These are phyloP conservation scores for Heterotrichella gracilis DNA, from an alignment of 352 stramenopile species.

Conservation along the genomic window DNA sequence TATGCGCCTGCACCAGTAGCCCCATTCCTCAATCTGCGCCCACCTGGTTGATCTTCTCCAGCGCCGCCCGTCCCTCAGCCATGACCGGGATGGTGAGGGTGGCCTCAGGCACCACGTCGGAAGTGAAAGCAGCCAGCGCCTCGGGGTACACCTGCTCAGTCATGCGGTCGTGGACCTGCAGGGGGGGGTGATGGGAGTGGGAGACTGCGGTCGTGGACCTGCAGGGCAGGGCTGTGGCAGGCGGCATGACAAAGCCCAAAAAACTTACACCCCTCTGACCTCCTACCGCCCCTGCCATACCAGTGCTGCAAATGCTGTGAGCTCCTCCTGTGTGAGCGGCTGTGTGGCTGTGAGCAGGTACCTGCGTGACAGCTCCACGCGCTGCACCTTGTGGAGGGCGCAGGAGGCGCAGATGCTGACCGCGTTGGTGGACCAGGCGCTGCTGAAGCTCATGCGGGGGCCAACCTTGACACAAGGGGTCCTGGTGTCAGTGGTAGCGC, in stretches of 20 bases:
- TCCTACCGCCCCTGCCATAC: too few relatives aligned
- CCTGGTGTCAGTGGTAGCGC: too few relatives aligned
- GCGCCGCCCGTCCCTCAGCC: slow-evolving; percentile 48
- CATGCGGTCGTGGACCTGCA: slow-evolving; percentile 73
- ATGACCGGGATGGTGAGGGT: slow-evolving; percentile 68
- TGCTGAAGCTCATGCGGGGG: slow-evolving; percentile 84
- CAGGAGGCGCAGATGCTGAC: slow-evolving; percentile 72
- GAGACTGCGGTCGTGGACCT: too few relatives aligned
- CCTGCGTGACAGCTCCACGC: slow-evolving; percentile 61
- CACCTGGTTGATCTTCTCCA: slow-evolving; percentile 78
- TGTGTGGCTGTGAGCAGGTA: too few relatives aligned
- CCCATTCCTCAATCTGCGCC: too few relatives aligned
- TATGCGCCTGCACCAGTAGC: too few relatives aligned
- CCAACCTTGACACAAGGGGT: too few relatives aligned
- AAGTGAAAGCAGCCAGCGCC: slow-evolving; percentile 54
- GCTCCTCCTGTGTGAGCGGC: slow-evolving; percentile 25
- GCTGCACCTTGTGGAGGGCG: slow-evolving; percentile 41
- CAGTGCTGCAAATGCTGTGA: slow-evolving; percentile 25
- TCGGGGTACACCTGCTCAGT: slow-evolving; percentile 71
- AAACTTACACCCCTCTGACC: too few relatives aligned
- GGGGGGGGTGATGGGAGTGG: too few relatives aligned
- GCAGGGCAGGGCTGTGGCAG: too few relatives aligned
- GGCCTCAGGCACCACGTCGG: slow-evolving; percentile 34
- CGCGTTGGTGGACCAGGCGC: slow-evolving; percentile 85
- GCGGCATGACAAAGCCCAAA: too few relatives aligned